A percentile compares a stretch with the other conserved stretches of the same genome.
phyloP scores from a whole-genome alignment of 495 filamentous ascomycete genomes.

The Rostrohypoxylon terebratum region DNA sequence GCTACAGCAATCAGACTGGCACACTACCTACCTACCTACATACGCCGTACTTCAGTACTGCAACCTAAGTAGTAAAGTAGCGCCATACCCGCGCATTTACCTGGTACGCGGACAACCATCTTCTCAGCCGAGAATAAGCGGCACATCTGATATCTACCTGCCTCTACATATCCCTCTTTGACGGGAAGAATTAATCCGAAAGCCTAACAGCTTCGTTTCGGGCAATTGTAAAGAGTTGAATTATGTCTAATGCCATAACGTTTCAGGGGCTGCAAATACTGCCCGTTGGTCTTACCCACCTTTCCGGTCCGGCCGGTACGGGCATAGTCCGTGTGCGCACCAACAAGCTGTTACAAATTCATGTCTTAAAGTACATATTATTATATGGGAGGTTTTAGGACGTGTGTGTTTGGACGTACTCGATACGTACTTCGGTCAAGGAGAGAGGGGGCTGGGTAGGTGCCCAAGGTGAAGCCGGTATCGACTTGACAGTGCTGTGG shows the following conservation, averaged over 20 bases:
- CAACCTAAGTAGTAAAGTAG: conserved; percentile 18
- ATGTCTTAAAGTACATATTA: neutral
- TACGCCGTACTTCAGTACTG: neutral
- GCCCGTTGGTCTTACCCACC: conserved; percentile 18
- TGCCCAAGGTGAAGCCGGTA: neutral
- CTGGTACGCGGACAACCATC: neutral
- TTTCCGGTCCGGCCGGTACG: conserved; percentile 22
- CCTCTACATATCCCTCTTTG: neutral
- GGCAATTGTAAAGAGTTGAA: neutral
- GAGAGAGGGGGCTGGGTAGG: neutral
- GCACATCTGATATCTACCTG: neutral
- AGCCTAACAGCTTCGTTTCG: neutral
- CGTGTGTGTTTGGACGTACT: conserved; percentile 3
- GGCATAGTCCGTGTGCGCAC: neutral
- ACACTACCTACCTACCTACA: conserved; percentile 30
- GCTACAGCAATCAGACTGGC: conserved; percentile 22
- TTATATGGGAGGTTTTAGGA: neutral
- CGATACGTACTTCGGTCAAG: conserved; percentile 3
- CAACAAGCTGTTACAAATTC: conserved; percentile 11
- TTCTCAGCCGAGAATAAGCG: neutral
- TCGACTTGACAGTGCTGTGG: neutral
- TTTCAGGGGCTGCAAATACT: conserved; percentile 10
- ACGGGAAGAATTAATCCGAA: neutral
- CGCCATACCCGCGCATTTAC: conserved; percentile 27
- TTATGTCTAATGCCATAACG: neutral